Conservation (phyloP, 2,329 filamentous ascomycete genomes). For the Fusarium virguliforme region DNA sequence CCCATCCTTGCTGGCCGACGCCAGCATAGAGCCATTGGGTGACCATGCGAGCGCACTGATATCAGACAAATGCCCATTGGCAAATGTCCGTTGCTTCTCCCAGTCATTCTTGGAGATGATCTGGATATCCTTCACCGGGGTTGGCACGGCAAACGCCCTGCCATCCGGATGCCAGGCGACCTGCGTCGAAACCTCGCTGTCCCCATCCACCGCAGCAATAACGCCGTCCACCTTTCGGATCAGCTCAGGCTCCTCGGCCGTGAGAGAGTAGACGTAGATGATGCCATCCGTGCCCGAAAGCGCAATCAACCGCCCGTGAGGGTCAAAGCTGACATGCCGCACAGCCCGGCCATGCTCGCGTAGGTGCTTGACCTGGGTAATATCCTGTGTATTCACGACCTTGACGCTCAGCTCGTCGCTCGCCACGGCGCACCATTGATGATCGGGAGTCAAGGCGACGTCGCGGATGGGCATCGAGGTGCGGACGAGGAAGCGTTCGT, state of each 20-base stretch:
- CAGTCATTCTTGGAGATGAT: slow-evolving; percentile 91
- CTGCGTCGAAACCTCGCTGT: slow-evolving; percentile 79
- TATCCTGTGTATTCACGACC: slow-evolving; percentile 86
- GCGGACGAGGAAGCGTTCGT: slow-evolving; percentile 87
- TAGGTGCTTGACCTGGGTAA: slow-evolving; percentile 81
- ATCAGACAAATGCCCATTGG: slow-evolving; percentile 84
- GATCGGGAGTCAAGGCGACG: slow-evolving; percentile 84
- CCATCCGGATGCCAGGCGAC: slow-evolving; percentile 96
- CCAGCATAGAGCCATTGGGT: slow-evolving; percentile 91
- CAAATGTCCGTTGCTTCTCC: slow-evolving; percentile 87
- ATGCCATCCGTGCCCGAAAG: slow-evolving; percentile 91
- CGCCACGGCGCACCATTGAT: slow-evolving; percentile 92
- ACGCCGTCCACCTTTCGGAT: slow-evolving; percentile 89
- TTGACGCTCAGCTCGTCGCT: slow-evolving; percentile 96
- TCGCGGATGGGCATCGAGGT: slow-evolving; percentile 90
- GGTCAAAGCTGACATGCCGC: slow-evolving; percentile 93
- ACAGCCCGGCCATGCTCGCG: slow-evolving; percentile 88
- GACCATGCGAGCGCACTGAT: slow-evolving; percentile 94
- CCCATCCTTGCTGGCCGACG: slow-evolving; percentile 77
- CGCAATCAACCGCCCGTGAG: slow-evolving; percentile 80
- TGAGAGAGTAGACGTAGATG: slow-evolving; percentile 90
- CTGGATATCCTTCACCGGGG: slow-evolving; percentile 85
- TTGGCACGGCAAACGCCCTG: slow-evolving; percentile 88
- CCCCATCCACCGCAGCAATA: slow-evolving; percentile 83
- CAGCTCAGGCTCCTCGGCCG: slow-evolving; percentile 83